Evolutionary conservation across 2,329 filamentous ascomycete species (phyloP).

Genomic region (Arthrobotrys iridis): DNA sequence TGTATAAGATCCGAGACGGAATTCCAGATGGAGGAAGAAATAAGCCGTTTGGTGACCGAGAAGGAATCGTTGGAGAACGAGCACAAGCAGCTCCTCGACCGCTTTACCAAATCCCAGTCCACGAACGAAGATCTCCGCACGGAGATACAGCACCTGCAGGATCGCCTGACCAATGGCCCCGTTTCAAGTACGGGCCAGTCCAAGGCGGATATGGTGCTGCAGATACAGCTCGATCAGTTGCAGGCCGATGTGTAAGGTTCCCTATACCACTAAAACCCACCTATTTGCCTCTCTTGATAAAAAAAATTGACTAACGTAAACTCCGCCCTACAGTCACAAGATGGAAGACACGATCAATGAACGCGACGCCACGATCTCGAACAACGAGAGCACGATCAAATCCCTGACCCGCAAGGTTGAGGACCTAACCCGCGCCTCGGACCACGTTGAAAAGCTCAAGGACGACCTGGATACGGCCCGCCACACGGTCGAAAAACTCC

Average conservation of each 20-base stretch:
- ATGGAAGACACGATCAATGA: conserved; percentile 58
- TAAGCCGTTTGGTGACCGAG: conserved; percentile 57
- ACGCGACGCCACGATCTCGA: conserved; percentile 57
- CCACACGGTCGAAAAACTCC: conserved; percentile 58
- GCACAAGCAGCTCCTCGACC: conserved; percentile 55
- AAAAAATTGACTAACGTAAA: neutral
- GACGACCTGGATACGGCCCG: conserved; percentile 58
- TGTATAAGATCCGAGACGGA: conserved; percentile 56
- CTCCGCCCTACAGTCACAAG: conserved; percentile 52
- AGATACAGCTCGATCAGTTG: conserved; percentile 57
- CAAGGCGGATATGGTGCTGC: conserved; percentile 56
- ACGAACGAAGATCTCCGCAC: conserved; percentile 30
- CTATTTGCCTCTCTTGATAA: neutral
- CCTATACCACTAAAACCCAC: neutral
- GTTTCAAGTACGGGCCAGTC: conserved; percentile 50
- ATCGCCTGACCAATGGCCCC: conserved; percentile 47
- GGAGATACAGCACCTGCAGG: conserved; percentile 55
- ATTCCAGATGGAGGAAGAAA: conserved; percentile 59
- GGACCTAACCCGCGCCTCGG: conserved; percentile 57
- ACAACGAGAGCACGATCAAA: conserved; percentile 56
- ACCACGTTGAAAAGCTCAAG: conserved; percentile 57
- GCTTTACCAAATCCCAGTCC: conserved; percentile 55
- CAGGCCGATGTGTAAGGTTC: conserved; percentile 56
- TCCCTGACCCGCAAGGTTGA: conserved; percentile 57
- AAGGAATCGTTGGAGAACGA: conserved; percentile 57